Conservation (phyloP, 1,284 basidiomycete genomes). For the Irpex sp. region DNA sequence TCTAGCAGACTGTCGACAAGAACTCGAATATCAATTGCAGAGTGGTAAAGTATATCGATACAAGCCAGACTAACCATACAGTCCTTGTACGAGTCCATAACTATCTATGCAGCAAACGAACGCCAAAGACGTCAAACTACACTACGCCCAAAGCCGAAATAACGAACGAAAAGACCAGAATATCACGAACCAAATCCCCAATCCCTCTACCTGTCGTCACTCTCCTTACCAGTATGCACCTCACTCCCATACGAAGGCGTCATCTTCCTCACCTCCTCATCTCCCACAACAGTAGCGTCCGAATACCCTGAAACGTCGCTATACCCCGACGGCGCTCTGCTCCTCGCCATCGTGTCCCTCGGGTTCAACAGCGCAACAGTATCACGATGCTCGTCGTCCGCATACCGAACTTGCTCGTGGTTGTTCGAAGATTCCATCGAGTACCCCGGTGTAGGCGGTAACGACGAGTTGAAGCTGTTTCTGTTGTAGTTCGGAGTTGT, state of each 20-base stretch:
- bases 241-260: conserved; percentile 13
- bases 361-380: neutral
- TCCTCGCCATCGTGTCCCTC: neutral
- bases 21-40: no score
- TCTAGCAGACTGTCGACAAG: no score
- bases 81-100: no score
- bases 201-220: conserved; percentile 10
- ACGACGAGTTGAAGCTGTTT: neutral
- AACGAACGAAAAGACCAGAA: no score
- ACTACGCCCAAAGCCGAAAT: no score
- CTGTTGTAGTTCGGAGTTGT: neutral
- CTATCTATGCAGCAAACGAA: no score
- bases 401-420: neutral
- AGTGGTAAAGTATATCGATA: no score
- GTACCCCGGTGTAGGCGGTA: neutral
- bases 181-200: neutral
- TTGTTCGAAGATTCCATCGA: neutral
- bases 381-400: neutral
- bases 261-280: neutral
- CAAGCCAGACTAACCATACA: no score
- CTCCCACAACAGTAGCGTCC: neutral
- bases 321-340: neutral
- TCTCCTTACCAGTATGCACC: conserved; percentile 28
- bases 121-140: no score
- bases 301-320: neutral